Evolutionary conservation across 352 stramenopile genomes (phyloP).

Genomic region (Phytophthora nicotianae): DNA sequence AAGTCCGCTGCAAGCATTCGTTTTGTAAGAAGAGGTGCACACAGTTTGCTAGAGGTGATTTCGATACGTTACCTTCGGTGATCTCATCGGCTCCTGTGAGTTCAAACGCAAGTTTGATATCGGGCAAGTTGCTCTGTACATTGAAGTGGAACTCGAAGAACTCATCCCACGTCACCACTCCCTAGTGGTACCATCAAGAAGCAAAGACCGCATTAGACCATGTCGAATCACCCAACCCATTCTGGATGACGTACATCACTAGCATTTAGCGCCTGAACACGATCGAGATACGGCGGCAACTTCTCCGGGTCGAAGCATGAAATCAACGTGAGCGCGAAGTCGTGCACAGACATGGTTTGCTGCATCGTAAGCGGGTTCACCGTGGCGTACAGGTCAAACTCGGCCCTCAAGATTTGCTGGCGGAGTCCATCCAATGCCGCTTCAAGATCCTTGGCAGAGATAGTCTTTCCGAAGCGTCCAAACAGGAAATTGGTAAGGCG

Average conservation of each 20-base stretch:
- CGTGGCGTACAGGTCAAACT: slow-evolving; percentile 79
- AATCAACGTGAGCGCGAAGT: slow-evolving; percentile 80
- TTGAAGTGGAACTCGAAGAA: slow-evolving; percentile 80
- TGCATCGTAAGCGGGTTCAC: slow-evolving; percentile 47
- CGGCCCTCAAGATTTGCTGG: slow-evolving; percentile 62
- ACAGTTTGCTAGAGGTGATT: not conserved
- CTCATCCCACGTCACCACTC: slow-evolving; percentile 70
- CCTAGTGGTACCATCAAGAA: slow-evolving; percentile 25
- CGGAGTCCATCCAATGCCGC: slow-evolving; percentile 55
- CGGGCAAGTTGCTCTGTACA: slow-evolving; percentile 68
- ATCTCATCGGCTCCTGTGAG: slow-evolving; percentile 67
- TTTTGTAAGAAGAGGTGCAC: not conserved
- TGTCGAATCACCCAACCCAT: not conserved
- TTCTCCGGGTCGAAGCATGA: slow-evolving; percentile 77
- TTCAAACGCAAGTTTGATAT: slow-evolving; percentile 80
- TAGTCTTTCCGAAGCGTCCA: slow-evolving; percentile 60
- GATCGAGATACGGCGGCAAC: slow-evolving; percentile 59
- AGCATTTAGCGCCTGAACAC: slow-evolving; percentile 59
- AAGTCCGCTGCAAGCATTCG: slow-evolving; percentile 52
- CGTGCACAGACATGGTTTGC: slow-evolving; percentile 67
- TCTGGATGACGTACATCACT: slow-evolving; percentile 49
- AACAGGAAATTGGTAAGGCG: slow-evolving; percentile 74
- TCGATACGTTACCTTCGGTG: slow-evolving; percentile 54
- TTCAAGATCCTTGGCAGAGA: slow-evolving; percentile 58
- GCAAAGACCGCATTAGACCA: slow-evolving; percentile 1